Base-by-base conservation (phyloP, 208 protist species). In the Trichomonas vaginalis region DNA sequence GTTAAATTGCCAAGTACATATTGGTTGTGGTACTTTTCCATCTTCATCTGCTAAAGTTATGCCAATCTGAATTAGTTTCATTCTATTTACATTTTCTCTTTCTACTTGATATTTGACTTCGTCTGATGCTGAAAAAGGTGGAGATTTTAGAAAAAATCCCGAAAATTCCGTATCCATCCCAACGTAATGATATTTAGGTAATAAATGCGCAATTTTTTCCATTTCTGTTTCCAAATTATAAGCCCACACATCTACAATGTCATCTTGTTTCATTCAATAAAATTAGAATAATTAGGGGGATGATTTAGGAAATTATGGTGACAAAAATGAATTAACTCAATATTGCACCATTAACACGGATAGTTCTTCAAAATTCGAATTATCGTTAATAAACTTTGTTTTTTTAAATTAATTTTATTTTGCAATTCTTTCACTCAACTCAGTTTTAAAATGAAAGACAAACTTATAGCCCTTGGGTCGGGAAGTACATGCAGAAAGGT, bases 1-100 rank as follows among this genome's bases (percentile, higher is more conserved):
- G 97, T 99, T 99, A 96, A 99, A 99, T 97, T 99, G 99, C 99
- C 99, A 99, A 15, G 98, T 99, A 48, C 97, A 98, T 80, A 98
- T 97, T 95, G 96, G 92, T 97, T 98, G 97, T 9, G 98, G 98
- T n/a, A 99, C 97, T 95, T 99, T 98, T 79, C 99, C 99, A 79
- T 98, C 96, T 56, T 98, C 98, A 97, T 99, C 99, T 27, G 98
- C 97, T 79, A 99, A 98, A 0, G 99, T 99, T 95, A 99, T 97
- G 95, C 99, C 99, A 95, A 99, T 96, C 97, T 99, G 99, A 96
- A 99, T 99, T 48, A 99, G 98, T 97, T 99, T 99, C 17, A 99
- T 97, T 62, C 99, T 96, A 96, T 99, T 99, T n/a, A 99, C 99
- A 97, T 99, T 99, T 96, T 98, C 98, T 10, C 98, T 39, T 14